phyloP scores from a whole-genome alignment of 176 grass and related monocot species.

The Hsuehochloa calcarea region DNA sequence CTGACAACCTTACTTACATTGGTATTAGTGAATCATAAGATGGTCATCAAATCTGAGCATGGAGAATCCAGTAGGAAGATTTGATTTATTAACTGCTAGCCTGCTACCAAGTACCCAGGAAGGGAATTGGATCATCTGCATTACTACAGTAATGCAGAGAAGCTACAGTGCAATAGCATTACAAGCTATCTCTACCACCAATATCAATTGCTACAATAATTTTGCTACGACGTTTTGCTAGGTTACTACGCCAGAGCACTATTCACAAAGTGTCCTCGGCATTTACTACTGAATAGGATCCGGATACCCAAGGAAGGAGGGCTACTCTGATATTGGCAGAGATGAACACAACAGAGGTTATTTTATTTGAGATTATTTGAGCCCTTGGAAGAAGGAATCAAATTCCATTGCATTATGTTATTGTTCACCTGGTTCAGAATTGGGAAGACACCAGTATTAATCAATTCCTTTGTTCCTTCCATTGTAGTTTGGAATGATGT shows the following conservation, averaged over 20 bases:
- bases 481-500: constrained; percentile 6
- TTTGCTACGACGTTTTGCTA: no score
- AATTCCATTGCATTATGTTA: not conserved
- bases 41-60: not conserved
- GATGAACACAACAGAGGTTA: not conserved
- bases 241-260: no score
- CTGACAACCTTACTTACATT: not conserved
- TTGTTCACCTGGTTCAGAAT: not conserved
- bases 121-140: no score
- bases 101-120: not conserved
- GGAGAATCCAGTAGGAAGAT: constrained; percentile 4
- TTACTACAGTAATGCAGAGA: no score
- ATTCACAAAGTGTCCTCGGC: no score
- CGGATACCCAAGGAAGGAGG: not conserved
- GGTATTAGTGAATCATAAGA: constrained; percentile 22
- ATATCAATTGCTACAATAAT: no score
- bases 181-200: no score
- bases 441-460: not conserved
- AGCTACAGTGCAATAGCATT: no score
- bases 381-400: not conserved
- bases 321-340: not conserved
- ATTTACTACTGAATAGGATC: no score
- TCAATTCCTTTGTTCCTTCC: not conserved
- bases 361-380: constrained; percentile 10
- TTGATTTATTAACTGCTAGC: constrained; percentile 6